Conservation (phyloP, 2,329 filamentous ascomycete genomes). For the Verruconis gallopava region DNA sequence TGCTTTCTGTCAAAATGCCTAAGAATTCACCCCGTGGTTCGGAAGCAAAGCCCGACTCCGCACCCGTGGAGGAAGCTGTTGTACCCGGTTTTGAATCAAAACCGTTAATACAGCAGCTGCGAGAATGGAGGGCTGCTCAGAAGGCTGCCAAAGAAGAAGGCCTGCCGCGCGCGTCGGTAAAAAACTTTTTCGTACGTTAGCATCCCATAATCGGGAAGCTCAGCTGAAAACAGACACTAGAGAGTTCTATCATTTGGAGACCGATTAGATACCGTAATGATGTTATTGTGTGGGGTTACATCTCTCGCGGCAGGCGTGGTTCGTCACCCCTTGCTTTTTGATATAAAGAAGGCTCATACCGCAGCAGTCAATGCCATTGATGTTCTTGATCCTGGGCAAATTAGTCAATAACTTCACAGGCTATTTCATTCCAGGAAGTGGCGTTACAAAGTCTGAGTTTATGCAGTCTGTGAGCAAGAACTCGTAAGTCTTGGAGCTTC, state of each 20-base stretch:
- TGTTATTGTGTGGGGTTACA: slow-evolving; percentile 18
- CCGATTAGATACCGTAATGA: slow-evolving; percentile 19
- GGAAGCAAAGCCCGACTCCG: not conserved
- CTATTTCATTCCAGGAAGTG: slow-evolving; percentile 37
- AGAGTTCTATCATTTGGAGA: slow-evolving; percentile 24
- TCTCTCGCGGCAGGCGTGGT: slow-evolving; percentile 22
- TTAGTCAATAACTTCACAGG: slow-evolving; percentile 41
- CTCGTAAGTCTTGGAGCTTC: slow-evolving; percentile 27
- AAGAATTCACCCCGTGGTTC: not conserved
- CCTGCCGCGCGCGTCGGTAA: not conserved
- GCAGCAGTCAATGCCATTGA: slow-evolving; percentile 32
- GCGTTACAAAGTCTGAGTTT: slow-evolving; percentile 35
- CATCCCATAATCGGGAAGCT: not conserved
- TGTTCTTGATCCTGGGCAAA: slow-evolving; percentile 42
- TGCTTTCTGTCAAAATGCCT: no score
- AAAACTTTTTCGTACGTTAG: not conserved
- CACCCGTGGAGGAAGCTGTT: not conserved
- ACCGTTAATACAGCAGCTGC: not conserved
- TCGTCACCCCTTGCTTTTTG: slow-evolving; percentile 7
- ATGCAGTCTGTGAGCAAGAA: slow-evolving; percentile 35
- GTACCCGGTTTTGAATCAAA: not conserved
- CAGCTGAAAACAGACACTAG: slow-evolving; percentile 12
- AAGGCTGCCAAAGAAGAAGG: not conserved
- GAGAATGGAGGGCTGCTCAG: not conserved
- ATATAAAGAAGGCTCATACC: not conserved